Evolutionary conservation across 1,139 yeast genomes (phyloP).

Genomic region (Pichia sp.): DNA sequence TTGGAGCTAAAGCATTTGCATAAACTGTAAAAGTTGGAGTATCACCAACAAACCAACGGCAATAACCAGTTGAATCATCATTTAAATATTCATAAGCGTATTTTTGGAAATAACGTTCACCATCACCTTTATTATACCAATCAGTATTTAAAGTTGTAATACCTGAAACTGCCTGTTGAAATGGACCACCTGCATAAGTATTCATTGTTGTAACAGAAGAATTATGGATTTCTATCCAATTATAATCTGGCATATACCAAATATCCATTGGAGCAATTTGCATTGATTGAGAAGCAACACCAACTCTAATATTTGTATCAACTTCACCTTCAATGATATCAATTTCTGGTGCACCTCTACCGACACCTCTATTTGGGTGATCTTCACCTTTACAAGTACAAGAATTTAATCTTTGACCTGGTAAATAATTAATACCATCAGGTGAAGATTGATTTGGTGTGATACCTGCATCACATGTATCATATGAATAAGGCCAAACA

Average conservation of each 20-base stretch:
- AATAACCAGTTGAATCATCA: conserved; percentile 61
- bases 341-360: conserved; percentile 64
- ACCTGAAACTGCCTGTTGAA: conserved; percentile 54
- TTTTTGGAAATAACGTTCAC: conserved; percentile 46
- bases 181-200: conserved; percentile 55
- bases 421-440: conserved; percentile 54
- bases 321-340: conserved; percentile 57
- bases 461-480: conserved; percentile 57
- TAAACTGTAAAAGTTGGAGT: conserved; percentile 47
- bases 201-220: conserved; percentile 43
- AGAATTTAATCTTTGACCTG: conserved; percentile 50
- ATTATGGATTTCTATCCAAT: conserved; percentile 45
- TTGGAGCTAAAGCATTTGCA: conserved; percentile 46
- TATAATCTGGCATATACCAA: conserved; percentile 58
- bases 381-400: conserved; percentile 54
- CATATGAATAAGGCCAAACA: conserved; percentile 60
- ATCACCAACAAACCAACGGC: conserved; percentile 68
- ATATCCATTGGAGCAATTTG: conserved; percentile 59
- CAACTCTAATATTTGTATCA: conserved; percentile 35
- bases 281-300: conserved; percentile 55
- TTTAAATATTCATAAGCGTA: conserved; percentile 75
- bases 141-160: conserved; percentile 45
- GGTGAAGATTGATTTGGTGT: conserved; percentile 59
- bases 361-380: conserved; percentile 53
- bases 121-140: conserved; percentile 51